These are phyloP conservation scores for Medicago lupulina DNA, from an alignment of 306 rosid species.

Conservation along the genomic window DNA sequence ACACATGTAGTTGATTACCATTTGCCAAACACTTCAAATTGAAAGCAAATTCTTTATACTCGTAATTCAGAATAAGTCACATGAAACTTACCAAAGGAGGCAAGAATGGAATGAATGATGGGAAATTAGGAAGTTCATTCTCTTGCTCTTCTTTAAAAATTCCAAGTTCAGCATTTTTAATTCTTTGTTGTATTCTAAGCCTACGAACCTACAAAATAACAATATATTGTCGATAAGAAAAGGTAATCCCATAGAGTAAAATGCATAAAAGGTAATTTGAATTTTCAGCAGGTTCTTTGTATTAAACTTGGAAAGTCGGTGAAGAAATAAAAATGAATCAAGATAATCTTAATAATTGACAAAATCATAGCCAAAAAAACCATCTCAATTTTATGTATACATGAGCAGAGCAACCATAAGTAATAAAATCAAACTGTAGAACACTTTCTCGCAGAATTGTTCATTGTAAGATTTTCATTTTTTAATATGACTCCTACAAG, in stretches of 20 bases:
- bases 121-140: slow-evolving; percentile 89
- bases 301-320: slow-evolving; percentile 10
- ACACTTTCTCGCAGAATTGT: slow-evolving; percentile 1
- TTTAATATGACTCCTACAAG: too few relatives aligned
- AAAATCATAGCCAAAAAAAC: background rate
- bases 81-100: slow-evolving; percentile 85
- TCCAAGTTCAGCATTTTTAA: slow-evolving; percentile 82
- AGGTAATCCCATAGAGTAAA: too few relatives aligned
- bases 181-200: slow-evolving; percentile 93
- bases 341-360: background rate
- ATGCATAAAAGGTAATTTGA: background rate
- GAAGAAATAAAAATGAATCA: background rate
- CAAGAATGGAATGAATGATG: slow-evolving; percentile 96
- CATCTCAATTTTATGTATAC: slow-evolving; percentile 14
- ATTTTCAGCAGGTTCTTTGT: slow-evolving; percentile 4
- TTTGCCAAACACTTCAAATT: slow-evolving; percentile 17
- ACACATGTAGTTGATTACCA: slow-evolving; percentile 38
- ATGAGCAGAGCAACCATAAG: slow-evolving; percentile 5
- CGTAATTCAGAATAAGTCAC: slow-evolving; percentile 9
- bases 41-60: slow-evolving; percentile 4
- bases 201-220: slow-evolving; percentile 76
- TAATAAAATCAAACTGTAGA: slow-evolving; percentile 12
- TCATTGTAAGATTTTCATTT: background rate
- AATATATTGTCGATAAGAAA: background rate
- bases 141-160: slow-evolving; percentile 68